Base-by-base conservation (phyloP, 345 rosid species). In the Salix suchowensis region DNA sequence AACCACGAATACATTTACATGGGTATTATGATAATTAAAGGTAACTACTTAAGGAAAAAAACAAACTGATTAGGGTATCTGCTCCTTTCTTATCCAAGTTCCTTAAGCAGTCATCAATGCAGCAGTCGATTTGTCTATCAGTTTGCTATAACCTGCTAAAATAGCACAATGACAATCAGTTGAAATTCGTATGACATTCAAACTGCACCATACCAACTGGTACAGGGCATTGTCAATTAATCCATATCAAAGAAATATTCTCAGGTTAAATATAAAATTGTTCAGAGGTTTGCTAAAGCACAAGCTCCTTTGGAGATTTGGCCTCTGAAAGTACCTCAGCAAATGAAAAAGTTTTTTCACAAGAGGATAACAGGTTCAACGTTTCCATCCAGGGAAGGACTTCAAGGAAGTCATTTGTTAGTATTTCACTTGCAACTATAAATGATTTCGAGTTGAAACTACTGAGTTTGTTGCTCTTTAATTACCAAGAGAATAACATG, bases 141-240 rank as follows among this genome's bases (percentile, higher is more conserved):
- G 54, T 64, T 74, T 79, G 78, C 75, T 71, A 26, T 67, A 75
- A 77, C 84, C 83, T 83, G 84, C 69, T 65, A 48, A 34, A 37
- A 76, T 32, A 71, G 67, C 44, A 13, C 42, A n/a, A 66, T n/a
- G 11, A 62, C 4, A 32, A 61, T 66, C 67, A 75, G 74, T 44
- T 40, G 9, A 48, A 48, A 11, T 2, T 21, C 55, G 36, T 4
- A 70, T 62, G 2, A 30, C n/a, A 32, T 30, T 2, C 7, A 24
- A 34, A 19, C 44, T 67, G 12, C 6, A 10, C 19, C 12, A 32
- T 65, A 12, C 36, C 3, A 62, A 7, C 28, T 23, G 14, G 21
- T 37, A 19, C 4, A 15, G 28, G 13, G 6, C 39, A 19, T 71
- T 21, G 46, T n/a, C 36, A 37, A 54, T 34, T 30, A 54, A 52